phyloP scores from a whole-genome alignment of 495 filamentous ascomycete species.

The Lasiosphaeris hirsuta region DNA sequence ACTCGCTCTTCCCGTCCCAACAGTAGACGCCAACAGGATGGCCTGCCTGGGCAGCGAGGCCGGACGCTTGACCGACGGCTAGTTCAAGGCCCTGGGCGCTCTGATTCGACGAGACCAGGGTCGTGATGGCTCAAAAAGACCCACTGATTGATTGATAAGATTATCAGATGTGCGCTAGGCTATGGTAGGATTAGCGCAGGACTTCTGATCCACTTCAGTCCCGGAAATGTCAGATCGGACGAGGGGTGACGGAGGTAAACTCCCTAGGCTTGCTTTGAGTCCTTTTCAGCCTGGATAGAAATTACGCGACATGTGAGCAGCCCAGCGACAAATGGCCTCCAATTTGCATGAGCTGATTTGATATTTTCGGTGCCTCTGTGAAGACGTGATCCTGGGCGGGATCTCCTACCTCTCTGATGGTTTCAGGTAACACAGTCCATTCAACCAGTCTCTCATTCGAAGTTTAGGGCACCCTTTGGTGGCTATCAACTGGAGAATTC shows the following conservation, averaged over 20 bases:
- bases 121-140: constrained; percentile 20
- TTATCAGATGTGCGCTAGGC: constrained; percentile 19
- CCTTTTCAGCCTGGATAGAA: too few species aligned
- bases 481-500: too few species aligned
- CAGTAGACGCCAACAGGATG: not conserved
- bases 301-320: too few species aligned
- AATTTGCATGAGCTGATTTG: too few species aligned
- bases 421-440: too few species aligned
- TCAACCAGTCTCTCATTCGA: too few species aligned
- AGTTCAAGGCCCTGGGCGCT: constrained; percentile 5
- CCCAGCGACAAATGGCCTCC: too few species aligned
- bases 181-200: constrained; percentile 5
- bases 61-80: constrained; percentile 11
- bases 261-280: not conserved
- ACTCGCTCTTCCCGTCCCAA: not conserved
- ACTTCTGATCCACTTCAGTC: not conserved
- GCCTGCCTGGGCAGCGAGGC: constrained; percentile 11
- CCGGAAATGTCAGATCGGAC: constrained; percentile 1
- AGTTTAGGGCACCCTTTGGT: too few species aligned
- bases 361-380: too few species aligned
- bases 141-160: constrained; percentile 41
- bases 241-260: not conserved
- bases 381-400: too few species aligned
- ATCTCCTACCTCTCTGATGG: too few species aligned
- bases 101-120: constrained; percentile 22